Percentiles rank a stretch among this genome's conserved stretches.
Evolutionary conservation across 2,329 filamentous ascomycete genomes (phyloP).

Genomic region (Trichoderma endophyticum): DNA sequence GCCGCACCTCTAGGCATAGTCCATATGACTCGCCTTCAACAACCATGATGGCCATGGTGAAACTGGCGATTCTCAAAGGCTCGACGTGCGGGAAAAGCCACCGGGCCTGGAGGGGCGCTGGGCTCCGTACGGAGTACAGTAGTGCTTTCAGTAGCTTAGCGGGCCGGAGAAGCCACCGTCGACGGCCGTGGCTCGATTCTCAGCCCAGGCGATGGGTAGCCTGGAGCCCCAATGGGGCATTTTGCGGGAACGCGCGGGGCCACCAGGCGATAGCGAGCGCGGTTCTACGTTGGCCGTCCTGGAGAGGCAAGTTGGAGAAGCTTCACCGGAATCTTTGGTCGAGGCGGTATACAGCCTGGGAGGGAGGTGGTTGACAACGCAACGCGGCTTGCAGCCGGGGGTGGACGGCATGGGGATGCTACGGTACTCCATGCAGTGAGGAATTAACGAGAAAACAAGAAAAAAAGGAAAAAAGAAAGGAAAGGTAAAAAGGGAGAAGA

Average conservation of each 20-base stretch:
- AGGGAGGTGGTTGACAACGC: background rate
- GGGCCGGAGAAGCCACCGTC: constrained; percentile 20
- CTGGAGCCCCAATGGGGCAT: constrained; percentile 16
- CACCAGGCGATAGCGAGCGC: constrained; percentile 15
- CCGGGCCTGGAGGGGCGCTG: background rate
- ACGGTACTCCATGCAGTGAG: background rate
- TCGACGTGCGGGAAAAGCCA: constrained; percentile 3
- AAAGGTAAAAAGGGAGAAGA: background rate
- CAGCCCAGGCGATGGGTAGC: constrained; percentile 17
- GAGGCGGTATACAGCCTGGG: constrained; percentile 8
- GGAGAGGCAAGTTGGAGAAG: constrained; percentile 10
- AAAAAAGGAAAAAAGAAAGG: background rate
- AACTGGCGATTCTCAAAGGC: background rate
- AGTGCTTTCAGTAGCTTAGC: constrained; percentile 12
- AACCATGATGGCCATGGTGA: constrained; percentile 6
- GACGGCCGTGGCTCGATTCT: constrained; percentile 20
- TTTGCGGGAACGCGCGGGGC: constrained; percentile 16
- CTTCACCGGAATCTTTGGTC: background rate
- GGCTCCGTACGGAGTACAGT: constrained; percentile 4
- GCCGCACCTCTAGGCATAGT: background rate
- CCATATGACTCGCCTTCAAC: background rate
- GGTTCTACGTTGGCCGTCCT: constrained; percentile 11
- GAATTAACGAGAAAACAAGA: background rate
- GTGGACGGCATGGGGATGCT: background rate
- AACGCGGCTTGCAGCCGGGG: background rate